These are phyloP conservation scores for Neoascochyta sp. DNA, from an alignment of 2,329 filamentous ascomycete genomes.

Conservation along the genomic window DNA sequence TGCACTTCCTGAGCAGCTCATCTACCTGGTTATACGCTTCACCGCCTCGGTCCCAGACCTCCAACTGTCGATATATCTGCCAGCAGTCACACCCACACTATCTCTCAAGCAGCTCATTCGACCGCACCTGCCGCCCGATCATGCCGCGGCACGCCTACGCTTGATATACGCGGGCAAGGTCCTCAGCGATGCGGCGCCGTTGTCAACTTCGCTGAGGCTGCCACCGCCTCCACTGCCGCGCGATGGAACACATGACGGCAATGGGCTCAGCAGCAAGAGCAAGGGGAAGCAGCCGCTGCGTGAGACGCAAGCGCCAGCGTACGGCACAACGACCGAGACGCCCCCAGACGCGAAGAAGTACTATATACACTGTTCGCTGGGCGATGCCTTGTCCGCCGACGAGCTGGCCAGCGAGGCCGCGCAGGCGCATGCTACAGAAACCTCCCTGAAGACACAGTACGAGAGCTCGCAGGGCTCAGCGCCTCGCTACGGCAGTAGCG, in stretches of 20 bases:
- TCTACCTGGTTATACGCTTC: constrained; percentile 87
- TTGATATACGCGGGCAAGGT: constrained; percentile 89
- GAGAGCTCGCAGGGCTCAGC: constrained; percentile 12
- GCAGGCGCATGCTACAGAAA: constrained; percentile 39
- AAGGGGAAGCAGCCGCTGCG: constrained; percentile 67
- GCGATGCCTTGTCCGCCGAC: constrained; percentile 61
- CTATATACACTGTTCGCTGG: constrained; percentile 95
- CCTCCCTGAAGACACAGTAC: constrained; percentile 32
- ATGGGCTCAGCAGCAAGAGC: constrained; percentile 39
- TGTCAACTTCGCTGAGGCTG: constrained; percentile 65
- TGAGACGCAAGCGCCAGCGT: constrained; percentile 36
- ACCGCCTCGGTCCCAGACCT: constrained; percentile 80
- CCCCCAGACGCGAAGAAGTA: constrained; percentile 51
- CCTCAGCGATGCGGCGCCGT: constrained; percentile 67
- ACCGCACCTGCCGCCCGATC: constrained; percentile 58
- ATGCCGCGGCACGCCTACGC: constrained; percentile 69
- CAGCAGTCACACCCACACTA: constrained; percentile 67
- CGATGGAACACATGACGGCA: constrained; percentile 20
- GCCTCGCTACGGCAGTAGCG: constrained; percentile 15
- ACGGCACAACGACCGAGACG: constrained; percentile 14
- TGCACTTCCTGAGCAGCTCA: constrained; percentile 39
- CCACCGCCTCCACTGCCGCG: constrained; percentile 48
- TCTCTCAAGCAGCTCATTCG: constrained; percentile 82
- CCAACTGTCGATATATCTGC: constrained; percentile 67
- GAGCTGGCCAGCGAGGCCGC: constrained; percentile 68